Conservation (phyloP, 176 grass and related monocot genomes). For the Oryza brachyantha region DNA sequence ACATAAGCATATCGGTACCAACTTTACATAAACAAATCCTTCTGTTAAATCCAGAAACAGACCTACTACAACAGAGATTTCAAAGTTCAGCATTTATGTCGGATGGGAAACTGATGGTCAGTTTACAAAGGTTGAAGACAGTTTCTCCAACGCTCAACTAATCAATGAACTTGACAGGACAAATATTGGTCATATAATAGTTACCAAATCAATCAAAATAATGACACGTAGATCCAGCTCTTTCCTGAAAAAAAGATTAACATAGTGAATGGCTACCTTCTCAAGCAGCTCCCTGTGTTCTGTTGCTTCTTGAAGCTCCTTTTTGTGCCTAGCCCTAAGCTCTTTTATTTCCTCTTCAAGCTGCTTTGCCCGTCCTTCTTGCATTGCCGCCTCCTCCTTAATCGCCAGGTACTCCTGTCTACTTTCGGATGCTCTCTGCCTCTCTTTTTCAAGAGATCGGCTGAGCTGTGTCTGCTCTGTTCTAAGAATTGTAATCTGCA, state of each 20-base stretch:
- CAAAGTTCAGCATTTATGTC: conserved; percentile 23
- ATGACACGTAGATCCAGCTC: neutral
- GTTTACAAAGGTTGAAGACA: neutral
- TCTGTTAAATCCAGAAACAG: neutral
- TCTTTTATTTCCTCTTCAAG: conserved; percentile 96
- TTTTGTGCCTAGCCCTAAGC: conserved; percentile 78
- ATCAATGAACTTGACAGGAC: conserved; percentile 5
- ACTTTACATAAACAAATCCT: neutral
- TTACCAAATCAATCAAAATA: conserved; percentile 18
- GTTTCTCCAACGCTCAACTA: neutral
- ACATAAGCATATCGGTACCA: neutral
- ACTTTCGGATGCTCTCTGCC: conserved; percentile 98
- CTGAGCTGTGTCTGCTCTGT: conserved; percentile 99
- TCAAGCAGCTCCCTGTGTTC: conserved; percentile 80
- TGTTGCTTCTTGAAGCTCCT: conserved; percentile 73
- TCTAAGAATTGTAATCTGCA: conserved; percentile 93
- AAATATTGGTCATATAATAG: conserved; percentile 4
- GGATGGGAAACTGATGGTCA: neutral
- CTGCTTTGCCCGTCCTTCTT: conserved; percentile 86
- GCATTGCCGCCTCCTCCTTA: conserved; percentile 87
- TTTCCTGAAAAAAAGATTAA: neutral
- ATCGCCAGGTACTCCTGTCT: conserved; percentile 90
- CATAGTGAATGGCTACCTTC: conserved; percentile 52
- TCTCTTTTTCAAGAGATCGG: conserved; percentile 95
- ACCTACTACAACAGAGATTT: neutral